A percentile compares a stretch with the other conserved stretches of the same genome.
Evolutionary conservation across 331 rosid species (phyloP).

Genomic region (Acacia concinna): DNA sequence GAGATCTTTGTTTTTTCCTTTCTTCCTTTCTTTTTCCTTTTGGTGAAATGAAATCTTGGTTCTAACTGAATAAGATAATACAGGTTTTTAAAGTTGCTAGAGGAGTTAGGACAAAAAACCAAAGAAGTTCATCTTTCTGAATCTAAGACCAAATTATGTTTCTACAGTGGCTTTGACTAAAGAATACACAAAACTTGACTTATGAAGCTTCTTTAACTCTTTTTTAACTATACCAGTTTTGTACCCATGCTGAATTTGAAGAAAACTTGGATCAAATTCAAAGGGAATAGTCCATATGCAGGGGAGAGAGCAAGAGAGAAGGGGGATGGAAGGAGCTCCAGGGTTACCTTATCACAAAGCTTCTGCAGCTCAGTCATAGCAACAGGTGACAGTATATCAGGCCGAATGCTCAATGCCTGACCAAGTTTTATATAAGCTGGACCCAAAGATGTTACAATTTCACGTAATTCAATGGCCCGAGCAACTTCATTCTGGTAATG

Average conservation of each 20-base stretch:
- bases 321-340: neutral
- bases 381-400: constrained; percentile 88
- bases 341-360: constrained; percentile 89
- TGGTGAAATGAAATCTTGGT: neutral
- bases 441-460: constrained; percentile 97
- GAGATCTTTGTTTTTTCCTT: neutral
- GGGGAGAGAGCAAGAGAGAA: neutral
- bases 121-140: constrained; percentile 19
- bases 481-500: constrained; percentile 89
- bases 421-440: constrained; percentile 98
- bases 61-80: constrained; percentile 7
- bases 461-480: constrained; percentile 90
- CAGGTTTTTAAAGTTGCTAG: constrained; percentile 14
- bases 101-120: constrained; percentile 21
- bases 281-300: constrained; percentile 1
- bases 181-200: constrained; percentile 22
- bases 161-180: constrained; percentile 1
- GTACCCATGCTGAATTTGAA: neutral
- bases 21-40: neutral
- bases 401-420: constrained; percentile 97
- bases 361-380: constrained; percentile 97
- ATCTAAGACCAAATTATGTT: constrained; percentile 6
- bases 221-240: neutral
- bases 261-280: constrained; percentile 11
- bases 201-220: neutral